A percentile compares a stretch with the other conserved stretches of the same genome.
phyloP scores from a whole-genome alignment of 2,329 filamentous ascomycete genomes.

The Colletotrichum aenigma region DNA sequence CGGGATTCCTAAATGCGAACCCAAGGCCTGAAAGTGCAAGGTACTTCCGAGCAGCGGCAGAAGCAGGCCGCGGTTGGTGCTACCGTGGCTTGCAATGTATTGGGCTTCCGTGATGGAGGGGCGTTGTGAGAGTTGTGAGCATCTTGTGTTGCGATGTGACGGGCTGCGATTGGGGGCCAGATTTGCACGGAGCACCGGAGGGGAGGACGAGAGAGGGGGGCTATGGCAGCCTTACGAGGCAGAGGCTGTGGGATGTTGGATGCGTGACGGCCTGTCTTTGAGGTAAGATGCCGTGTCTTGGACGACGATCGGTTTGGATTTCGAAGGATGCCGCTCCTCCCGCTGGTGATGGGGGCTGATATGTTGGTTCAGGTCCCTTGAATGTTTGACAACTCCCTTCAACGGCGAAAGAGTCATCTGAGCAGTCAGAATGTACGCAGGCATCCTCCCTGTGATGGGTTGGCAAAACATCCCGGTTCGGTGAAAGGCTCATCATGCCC shows the following conservation, averaged over 20 bases:
- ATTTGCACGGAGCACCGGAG: background rate
- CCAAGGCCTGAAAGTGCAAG: background rate
- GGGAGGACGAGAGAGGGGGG: background rate
- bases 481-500: too few relatives aligned
- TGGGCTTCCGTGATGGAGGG: background rate
- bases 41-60: background rate
- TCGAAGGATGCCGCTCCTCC: background rate
- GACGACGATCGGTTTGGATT: background rate
- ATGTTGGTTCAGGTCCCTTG: background rate
- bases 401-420: background rate
- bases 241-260: background rate
- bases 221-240: slow-evolving; percentile 2
- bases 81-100: background rate
- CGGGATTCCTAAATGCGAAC: background rate
- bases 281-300: background rate
- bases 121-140: background rate
- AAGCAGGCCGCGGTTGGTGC: background rate
- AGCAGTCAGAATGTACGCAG: background rate
- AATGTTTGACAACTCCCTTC: background rate
- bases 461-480: too few relatives aligned
- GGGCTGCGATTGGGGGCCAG: background rate
- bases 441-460: background rate
- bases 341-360: background rate
- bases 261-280: background rate
- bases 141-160: background rate